phyloP scores from a whole-genome alignment of 2,329 filamentous ascomycete genomes.

The Trichoderma hamatum region DNA sequence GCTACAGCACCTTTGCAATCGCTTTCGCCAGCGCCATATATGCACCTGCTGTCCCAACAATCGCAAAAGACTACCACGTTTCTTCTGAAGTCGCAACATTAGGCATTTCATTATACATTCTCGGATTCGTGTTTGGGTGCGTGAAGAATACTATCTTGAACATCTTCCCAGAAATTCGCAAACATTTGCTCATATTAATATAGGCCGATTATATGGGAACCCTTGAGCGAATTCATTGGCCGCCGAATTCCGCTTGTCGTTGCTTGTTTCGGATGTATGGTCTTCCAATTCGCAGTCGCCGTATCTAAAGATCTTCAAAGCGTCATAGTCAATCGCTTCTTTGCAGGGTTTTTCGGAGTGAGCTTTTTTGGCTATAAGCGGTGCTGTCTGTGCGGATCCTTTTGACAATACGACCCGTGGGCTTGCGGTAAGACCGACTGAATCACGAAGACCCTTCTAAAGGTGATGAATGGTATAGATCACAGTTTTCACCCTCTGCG shows the following conservation, averaged over 20 bases:
- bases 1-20: not conserved
- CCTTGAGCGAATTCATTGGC: not conserved
- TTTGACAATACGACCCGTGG: not conserved
- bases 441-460: not conserved
- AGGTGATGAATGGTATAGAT: not conserved
- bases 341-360: not conserved
- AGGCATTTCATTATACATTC: not conserved
- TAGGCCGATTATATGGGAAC: not conserved
- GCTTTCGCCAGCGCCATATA: slow-evolving; percentile 7
- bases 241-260: not conserved
- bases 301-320: not conserved
- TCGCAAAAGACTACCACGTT: not conserved
- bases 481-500: not conserved
- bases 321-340: not conserved
- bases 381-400: not conserved
- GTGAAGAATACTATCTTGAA: not conserved
- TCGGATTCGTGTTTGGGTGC: not conserved
- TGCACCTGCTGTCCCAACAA: not conserved
- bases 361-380: not conserved
- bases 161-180: not conserved
- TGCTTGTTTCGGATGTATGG: not conserved
- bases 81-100: not conserved
- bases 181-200: not conserved
- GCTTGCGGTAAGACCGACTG: not conserved
- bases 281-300: not conserved